These are phyloP conservation scores for Saprolegnia diclina DNA, from an alignment of 352 stramenopile species.

Conservation along the genomic window DNA sequence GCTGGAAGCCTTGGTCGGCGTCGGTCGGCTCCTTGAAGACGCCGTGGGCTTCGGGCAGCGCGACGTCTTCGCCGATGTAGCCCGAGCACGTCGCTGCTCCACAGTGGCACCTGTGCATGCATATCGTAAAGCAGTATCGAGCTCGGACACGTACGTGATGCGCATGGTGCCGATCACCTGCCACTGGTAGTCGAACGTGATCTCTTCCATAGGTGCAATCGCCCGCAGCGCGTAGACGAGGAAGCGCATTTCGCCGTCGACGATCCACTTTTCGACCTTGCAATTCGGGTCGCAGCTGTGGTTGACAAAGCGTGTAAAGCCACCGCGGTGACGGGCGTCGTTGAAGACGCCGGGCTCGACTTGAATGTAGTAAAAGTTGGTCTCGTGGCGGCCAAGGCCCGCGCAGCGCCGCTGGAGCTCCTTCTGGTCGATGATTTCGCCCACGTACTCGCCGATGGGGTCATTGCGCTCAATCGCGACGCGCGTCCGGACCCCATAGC, in stretches of 20 bases:
- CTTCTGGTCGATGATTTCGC: conserved; percentile 88
- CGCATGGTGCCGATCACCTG: conserved; percentile 73
- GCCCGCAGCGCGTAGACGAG: conserved; percentile 90
- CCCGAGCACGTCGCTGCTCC: conserved; percentile 62
- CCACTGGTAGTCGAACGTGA: conserved; percentile 97
- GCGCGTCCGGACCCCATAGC: conserved; percentile 71
- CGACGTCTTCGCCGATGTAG: conserved; percentile 47
- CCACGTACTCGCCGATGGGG: conserved; percentile 88
- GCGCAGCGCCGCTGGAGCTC: conserved; percentile 44
- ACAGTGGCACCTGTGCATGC: conserved; percentile 65
- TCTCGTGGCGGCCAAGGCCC: conserved; percentile 32
- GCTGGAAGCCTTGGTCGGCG: conserved; percentile 38
- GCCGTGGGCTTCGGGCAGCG: conserved; percentile 36
- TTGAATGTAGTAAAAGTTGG: conserved; percentile 85
- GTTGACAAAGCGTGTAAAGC: conserved; percentile 95
- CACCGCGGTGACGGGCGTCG: conserved; percentile 84
- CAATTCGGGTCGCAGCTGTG: conserved; percentile 94
- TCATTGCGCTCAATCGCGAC: conserved; percentile 52
- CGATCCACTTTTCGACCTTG: conserved; percentile 93
- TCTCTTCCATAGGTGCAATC: conserved; percentile 84
- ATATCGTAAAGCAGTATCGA: neutral
- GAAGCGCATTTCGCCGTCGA: conserved; percentile 89
- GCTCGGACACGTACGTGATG: conserved; percentile 69
- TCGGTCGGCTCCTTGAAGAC: conserved; percentile 63
- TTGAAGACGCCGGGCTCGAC: conserved; percentile 83